Conservation (phyloP, 192 early-diverging fungal species). For the Helicostylum pulchrum region DNA sequence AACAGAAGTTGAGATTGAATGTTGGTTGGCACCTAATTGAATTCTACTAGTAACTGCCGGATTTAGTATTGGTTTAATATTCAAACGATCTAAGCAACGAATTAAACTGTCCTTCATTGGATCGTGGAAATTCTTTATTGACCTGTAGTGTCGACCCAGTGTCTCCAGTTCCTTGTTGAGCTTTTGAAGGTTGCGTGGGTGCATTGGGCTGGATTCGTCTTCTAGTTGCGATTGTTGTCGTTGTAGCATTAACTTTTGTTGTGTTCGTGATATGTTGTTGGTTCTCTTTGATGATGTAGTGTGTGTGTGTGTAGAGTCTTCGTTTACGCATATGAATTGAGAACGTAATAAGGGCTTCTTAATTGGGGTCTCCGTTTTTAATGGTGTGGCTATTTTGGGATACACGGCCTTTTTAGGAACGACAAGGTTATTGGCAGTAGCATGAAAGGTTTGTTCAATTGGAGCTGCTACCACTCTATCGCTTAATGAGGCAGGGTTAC, state of each 20-base stretch:
- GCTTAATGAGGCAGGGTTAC: neutral
- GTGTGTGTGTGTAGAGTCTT: neutral
- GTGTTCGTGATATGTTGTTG: slow-evolving; percentile 39
- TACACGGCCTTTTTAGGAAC: slow-evolving; percentile 4
- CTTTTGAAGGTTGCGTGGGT: slow-evolving; percentile 40
- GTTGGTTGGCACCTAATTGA: neutral
- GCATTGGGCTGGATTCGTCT: slow-evolving; percentile 39
- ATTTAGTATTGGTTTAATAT: neutral
- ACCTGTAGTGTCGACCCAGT: slow-evolving; percentile 38
- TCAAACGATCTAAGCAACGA: slow-evolving; percentile 9
- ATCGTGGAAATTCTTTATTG: slow-evolving; percentile 33
- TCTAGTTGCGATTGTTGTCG: slow-evolving; percentile 39
- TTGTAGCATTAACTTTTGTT: slow-evolving; percentile 43
- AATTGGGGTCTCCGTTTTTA: too few relatives aligned
- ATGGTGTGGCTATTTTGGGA: neutral
- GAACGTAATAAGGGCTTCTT: slow-evolving; percentile 3
- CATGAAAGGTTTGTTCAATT: slow-evolving; percentile 14
- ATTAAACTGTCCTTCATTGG: slow-evolving; percentile 42
- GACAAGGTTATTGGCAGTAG: slow-evolving; percentile 10
- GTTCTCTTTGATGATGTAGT: neutral
- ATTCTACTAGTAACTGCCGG: too few relatives aligned
- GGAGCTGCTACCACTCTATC: slow-evolving; percentile 1
- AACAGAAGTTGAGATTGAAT: neutral
- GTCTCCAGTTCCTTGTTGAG: slow-evolving; percentile 38
- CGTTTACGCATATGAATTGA: neutral